phyloP scores from a whole-genome alignment of 371 early-diverging fungal genomes.

The Mortierella sp. region DNA sequence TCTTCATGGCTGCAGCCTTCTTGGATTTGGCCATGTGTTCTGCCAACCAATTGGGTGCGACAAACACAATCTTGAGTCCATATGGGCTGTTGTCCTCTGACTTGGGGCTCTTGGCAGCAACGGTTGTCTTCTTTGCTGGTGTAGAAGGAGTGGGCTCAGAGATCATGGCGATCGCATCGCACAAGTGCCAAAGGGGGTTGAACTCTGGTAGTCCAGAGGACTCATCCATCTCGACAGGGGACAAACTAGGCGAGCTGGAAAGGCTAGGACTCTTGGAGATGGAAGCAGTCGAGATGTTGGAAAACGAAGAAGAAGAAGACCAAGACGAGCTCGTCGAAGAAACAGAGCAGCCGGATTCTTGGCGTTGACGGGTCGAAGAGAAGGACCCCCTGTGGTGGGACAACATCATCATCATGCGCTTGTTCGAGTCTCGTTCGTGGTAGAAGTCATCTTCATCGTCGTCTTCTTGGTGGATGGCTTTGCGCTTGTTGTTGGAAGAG shows the following conservation, averaged over 20 bases:
- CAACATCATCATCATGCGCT: slow-evolving; percentile 24
- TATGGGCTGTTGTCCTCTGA: slow-evolving; percentile 7
- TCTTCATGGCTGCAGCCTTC: slow-evolving; percentile 40
- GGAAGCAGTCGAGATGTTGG: slow-evolving; percentile 28
- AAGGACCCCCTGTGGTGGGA: slow-evolving; percentile 8
- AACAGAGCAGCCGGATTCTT: slow-evolving; percentile 52
- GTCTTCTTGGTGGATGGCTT: slow-evolving; percentile 19
- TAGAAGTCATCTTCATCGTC: slow-evolving; percentile 12
- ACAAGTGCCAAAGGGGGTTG: slow-evolving; percentile 44
- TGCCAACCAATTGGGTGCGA: slow-evolving; percentile 48
- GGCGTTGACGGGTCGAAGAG: slow-evolving; percentile 38
- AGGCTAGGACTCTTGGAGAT: slow-evolving; percentile 9
- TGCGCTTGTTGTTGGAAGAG: slow-evolving; percentile 30
- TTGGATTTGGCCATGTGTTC: slow-evolving; percentile 52
- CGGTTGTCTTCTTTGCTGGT: background rate
- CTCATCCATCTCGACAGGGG: slow-evolving; percentile 19
- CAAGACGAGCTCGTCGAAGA: slow-evolving; percentile 39
- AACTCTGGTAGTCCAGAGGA: slow-evolving; percentile 7
- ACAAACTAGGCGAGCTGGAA: slow-evolving; percentile 15
- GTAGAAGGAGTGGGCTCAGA: background rate
- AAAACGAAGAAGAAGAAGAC: slow-evolving; percentile 40
- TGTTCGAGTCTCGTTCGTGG: slow-evolving; percentile 4
- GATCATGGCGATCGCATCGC: slow-evolving; percentile 40
- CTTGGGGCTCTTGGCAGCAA: slow-evolving; percentile 3
- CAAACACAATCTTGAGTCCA: slow-evolving; percentile 45